These are phyloP conservation scores for Pseudoscleropodium purum DNA, from an alignment of 225 moss, liverwort and hornwort species.

Conservation along the genomic window DNA sequence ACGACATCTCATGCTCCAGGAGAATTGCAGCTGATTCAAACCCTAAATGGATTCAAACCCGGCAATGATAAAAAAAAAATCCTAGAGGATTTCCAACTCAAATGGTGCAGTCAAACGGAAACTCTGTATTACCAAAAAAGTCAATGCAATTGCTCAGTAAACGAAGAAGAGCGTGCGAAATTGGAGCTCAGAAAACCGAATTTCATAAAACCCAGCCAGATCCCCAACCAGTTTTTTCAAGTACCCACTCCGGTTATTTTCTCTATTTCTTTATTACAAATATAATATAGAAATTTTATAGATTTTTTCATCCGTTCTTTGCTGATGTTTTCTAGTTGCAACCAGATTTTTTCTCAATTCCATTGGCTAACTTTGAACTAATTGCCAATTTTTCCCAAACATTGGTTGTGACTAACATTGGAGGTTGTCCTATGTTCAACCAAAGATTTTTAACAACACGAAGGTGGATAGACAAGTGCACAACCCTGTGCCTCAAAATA, in stretches of 20 bases:
- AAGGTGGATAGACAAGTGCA: fast-evolving
- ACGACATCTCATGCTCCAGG: not conserved
- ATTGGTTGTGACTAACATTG: fast-evolving
- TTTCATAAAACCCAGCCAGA: no score
- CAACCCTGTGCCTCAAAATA: fast-evolving
- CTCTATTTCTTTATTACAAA: not conserved
- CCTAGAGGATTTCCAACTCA: not conserved
- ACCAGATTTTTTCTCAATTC: not conserved
- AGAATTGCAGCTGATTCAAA: not conserved
- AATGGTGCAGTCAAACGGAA: not conserved
- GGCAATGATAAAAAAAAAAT: not conserved
- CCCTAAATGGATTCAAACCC: not conserved
- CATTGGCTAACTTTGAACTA: not conserved
- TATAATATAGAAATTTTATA: not conserved
- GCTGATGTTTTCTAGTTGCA: not conserved
- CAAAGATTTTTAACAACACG: fast-evolving
- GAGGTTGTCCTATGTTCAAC: not conserved
- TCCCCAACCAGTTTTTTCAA: not conserved
- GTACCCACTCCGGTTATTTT: fast-evolving
- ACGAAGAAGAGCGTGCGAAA: not conserved
- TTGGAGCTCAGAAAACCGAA: not conserved
- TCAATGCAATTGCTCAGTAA: not conserved
- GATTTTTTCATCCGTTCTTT: not conserved
- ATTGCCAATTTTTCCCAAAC: fast-evolving
- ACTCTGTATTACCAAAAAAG: no score